Base-by-base conservation (phyloP, 2,329 filamentous ascomycete genomes). In the Diaporthe destruens region DNA sequence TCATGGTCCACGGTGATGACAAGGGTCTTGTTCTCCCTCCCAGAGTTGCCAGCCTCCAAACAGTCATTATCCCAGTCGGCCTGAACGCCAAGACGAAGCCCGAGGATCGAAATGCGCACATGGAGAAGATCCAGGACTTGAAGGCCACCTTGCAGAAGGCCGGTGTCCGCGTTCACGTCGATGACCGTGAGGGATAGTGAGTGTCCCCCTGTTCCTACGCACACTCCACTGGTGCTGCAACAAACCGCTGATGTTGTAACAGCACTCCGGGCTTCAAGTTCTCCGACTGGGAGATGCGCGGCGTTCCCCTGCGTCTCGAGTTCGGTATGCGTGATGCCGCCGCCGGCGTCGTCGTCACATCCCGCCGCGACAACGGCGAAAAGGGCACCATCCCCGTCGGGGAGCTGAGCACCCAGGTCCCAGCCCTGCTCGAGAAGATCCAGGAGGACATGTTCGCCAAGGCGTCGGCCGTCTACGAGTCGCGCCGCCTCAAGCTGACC, bases 261-360 rank as follows among this genome's bases (percentile, higher is more conserved):
- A 65, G 59, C 91, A 90, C 95, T 74, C 95, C 96, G 51, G 95
- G 94, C 76, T 98, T 93, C 92, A 99, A 99, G 84, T 99, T 99
- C 87, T 97, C 97, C 84, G 95, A 99, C 84, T 98, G 95, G 94
- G 97, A 99, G 83, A 88, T 98, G 78, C 97, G 96, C 85, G 96
- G 97, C 81, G 93, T 98, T 54, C 96, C 97, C 59, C 89, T 99
- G 49, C 93, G 96, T 73, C 88, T 99, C 73, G 96, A 99, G 83
- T 98, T 98, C 80, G 97, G 97, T 7, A 96, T 96, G 79, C 97
- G 97, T 84, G 96, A 98, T 80, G 92, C 93, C 75, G 94, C 95
- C 29, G 47, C 44, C 20, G 23, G 20, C 6, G 47, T 66, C n/a
- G 61, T 66, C 23, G 61, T 36, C n/a, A 66, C 61, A 1, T 49